Evolutionary conservation across 768 basidiomycete species (phyloP).

Genomic region (Termitomyces titanicus): DNA sequence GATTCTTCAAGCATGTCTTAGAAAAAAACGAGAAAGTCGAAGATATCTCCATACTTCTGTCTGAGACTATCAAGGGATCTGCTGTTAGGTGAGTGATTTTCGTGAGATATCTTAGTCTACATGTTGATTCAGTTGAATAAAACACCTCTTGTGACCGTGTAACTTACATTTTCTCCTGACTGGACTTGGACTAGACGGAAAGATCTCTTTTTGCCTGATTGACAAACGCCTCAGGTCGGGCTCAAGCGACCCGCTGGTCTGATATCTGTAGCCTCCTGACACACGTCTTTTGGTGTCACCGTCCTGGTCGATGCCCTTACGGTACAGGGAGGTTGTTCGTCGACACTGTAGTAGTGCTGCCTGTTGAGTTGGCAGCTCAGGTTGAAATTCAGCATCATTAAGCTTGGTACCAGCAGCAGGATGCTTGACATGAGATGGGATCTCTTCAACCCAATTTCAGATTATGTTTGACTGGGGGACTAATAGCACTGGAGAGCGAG

Average conservation of each 20-base stretch:
- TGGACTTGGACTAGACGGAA: background rate
- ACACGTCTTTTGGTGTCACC: too few relatives aligned
- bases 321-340: background rate
- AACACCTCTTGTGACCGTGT: background rate
- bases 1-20: too few relatives aligned
- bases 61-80: too few relatives aligned
- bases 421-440: background rate
- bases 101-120: background rate
- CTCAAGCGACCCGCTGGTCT: background rate
- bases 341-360: background rate
- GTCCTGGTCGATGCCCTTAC: too few relatives aligned
- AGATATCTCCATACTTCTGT: too few relatives aligned
- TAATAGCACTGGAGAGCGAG: background rate
- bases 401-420: background rate
- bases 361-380: background rate
- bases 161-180: background rate
- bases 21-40: too few relatives aligned
- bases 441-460: background rate
- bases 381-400: background rate
- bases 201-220: too few relatives aligned
- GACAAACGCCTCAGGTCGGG: background rate
- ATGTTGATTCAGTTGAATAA: too few relatives aligned
- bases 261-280: background rate
- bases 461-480: background rate
- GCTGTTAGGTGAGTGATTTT: background rate